These are phyloP conservation scores for Entomortierella parvispora DNA, from an alignment of 192 early-diverging fungal genomes.

Conservation along the genomic window DNA sequence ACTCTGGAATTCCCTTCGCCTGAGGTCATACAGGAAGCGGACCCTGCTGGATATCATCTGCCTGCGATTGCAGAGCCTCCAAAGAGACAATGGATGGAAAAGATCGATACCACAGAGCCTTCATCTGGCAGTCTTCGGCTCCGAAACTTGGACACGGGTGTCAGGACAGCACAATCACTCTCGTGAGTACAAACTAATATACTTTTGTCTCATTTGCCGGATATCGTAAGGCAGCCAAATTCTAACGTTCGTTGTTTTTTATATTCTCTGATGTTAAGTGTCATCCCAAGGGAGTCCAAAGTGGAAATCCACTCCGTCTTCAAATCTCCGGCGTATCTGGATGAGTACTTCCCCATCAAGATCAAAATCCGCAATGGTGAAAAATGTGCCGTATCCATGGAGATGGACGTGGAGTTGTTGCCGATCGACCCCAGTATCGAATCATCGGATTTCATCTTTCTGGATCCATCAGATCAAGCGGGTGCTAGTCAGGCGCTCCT, in stretches of 20 bases:
- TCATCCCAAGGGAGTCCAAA: slow-evolving; percentile 71
- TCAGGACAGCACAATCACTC: slow-evolving; percentile 56
- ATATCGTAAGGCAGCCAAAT: background rate
- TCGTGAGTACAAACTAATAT: background rate
- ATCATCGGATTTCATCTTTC: slow-evolving; percentile 42
- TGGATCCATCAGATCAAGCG: slow-evolving; percentile 31
- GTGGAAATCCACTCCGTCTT: slow-evolving; percentile 63
- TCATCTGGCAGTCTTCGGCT: slow-evolving; percentile 33
- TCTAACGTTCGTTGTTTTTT: background rate
- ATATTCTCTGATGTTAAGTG: slow-evolving; percentile 23
- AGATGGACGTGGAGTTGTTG: slow-evolving; percentile 69
- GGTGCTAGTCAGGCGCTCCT: slow-evolving; percentile 12
- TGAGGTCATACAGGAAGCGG: slow-evolving; percentile 33
- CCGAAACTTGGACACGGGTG: slow-evolving; percentile 62
- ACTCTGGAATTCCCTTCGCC: slow-evolving; percentile 53
- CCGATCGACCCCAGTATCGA: slow-evolving; percentile 53
- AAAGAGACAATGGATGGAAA: slow-evolving; percentile 28
- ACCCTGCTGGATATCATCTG: slow-evolving; percentile 12
- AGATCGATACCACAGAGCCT: background rate
- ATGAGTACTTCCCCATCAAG: slow-evolving; percentile 70
- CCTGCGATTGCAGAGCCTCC: slow-evolving; percentile 5
- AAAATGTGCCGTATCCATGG: slow-evolving; percentile 62
- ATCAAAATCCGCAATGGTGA: slow-evolving; percentile 76
- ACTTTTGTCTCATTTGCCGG: background rate
- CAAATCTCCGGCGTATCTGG: slow-evolving; percentile 70